Evolutionary conservation across 2,329 filamentous ascomycete genomes (phyloP).

Genomic region (Nothomitra cinnamomea): DNA sequence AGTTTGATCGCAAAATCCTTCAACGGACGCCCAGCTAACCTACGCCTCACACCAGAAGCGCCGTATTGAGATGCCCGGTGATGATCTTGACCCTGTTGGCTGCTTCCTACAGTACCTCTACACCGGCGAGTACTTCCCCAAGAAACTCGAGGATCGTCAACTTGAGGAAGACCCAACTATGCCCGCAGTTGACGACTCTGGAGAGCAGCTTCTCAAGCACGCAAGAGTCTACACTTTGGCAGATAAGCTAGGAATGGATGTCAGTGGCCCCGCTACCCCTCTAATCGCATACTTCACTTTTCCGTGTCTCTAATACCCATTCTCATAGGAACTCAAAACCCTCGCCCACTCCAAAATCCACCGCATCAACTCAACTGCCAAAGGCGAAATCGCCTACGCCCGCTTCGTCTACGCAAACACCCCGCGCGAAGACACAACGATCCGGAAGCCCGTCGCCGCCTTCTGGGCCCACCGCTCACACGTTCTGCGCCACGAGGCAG

Average conservation of each 20-base stretch:
- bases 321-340: constrained; percentile 41
- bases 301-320: neutral
- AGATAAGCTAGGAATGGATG: constrained; percentile 48
- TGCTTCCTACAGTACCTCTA: constrained; percentile 75
- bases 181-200: constrained; percentile 56
- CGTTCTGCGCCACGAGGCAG: constrained; percentile 68
- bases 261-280: neutral
- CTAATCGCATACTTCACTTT: neutral
- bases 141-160: constrained; percentile 37
- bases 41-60: constrained; percentile 30
- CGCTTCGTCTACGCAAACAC: constrained; percentile 79
- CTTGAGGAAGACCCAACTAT: constrained; percentile 52
- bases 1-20: constrained; percentile 3
- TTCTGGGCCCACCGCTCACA: constrained; percentile 78
- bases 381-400: constrained; percentile 82
- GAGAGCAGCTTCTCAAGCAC: constrained; percentile 71
- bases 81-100: constrained; percentile 56
- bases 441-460: constrained; percentile 69
- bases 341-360: constrained; percentile 83
- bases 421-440: constrained; percentile 46
- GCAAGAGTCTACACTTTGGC: constrained; percentile 81
- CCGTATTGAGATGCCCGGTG: constrained; percentile 48
- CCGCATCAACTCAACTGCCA: constrained; percentile 71
- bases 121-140: constrained; percentile 72
- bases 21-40: neutral